A percentile compares a stretch with the other conserved stretches of the same genome.
These are phyloP conservation scores for Tephrocybe rancida DNA, from an alignment of 768 basidiomycete genomes.

Conservation along the genomic window DNA sequence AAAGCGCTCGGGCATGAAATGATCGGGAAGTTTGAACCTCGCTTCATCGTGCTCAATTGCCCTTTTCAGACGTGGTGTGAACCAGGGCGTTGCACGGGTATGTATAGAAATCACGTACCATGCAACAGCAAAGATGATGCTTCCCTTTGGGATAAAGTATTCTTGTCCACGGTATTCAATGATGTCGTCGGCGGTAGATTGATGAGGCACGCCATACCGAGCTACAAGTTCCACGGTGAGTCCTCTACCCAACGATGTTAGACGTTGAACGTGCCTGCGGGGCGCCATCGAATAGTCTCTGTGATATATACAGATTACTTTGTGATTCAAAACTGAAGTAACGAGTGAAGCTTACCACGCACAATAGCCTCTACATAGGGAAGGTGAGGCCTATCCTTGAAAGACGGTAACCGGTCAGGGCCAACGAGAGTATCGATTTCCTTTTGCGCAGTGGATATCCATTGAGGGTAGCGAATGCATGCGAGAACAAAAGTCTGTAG, in stretches of 20 bases:
- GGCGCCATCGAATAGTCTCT: not conserved
- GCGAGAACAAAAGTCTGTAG: slow-evolving; percentile 36
- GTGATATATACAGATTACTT: not conserved
- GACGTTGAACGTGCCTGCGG: not conserved
- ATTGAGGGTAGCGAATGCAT: slow-evolving; percentile 38
- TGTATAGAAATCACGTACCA: not conserved
- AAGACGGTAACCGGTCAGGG: slow-evolving; percentile 32
- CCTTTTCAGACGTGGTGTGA: not conserved
- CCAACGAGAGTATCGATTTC: slow-evolving; percentile 42
- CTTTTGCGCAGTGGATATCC: slow-evolving; percentile 34
- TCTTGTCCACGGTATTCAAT: not conserved
- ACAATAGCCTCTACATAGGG: slow-evolving; percentile 38
- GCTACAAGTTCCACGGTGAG: not conserved
- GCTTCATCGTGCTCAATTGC: not conserved
- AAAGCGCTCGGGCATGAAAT: not conserved
- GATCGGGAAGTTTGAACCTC: not conserved
- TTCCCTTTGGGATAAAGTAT: not conserved
- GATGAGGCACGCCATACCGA: not conserved
- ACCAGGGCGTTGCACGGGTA: not conserved
- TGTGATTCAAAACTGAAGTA: not conserved
- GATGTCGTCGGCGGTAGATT: not conserved
- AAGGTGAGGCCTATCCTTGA: slow-evolving; percentile 28
- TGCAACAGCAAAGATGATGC: not conserved
- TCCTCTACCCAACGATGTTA: no score
- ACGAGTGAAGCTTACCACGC: slow-evolving; percentile 5